Evolutionary conservation across 208 protist genomes (phyloP).

Genomic region (Trypanosoma boissoni): DNA sequence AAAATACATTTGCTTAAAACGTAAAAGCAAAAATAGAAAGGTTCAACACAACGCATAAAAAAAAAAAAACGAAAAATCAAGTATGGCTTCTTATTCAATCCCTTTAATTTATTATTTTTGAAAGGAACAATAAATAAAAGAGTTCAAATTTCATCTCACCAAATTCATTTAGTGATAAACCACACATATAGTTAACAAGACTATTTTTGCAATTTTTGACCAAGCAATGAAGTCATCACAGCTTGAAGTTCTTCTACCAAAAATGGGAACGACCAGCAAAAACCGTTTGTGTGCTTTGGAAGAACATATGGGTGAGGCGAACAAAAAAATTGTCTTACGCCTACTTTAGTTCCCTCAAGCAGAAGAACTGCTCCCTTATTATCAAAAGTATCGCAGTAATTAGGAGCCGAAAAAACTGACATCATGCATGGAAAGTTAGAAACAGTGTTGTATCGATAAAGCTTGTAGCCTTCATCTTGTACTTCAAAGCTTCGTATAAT

Average conservation of each 20-base stretch:
- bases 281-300: constrained; percentile 45
- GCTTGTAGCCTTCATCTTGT: constrained; percentile 91
- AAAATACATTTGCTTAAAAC: not conserved
- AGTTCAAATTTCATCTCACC: too few relatives aligned
- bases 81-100: too few relatives aligned
- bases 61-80: constrained; percentile 12
- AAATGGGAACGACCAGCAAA: constrained; percentile 81
- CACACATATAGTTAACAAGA: too few relatives aligned
- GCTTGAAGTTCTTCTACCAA: constrained; percentile 43
- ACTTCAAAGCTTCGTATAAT: constrained; percentile 97
- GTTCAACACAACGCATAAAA: not conserved
- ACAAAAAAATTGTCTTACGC: constrained; percentile 86
- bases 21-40: not conserved
- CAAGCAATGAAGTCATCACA: constrained; percentile 26
- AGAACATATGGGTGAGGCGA: constrained; percentile 76
- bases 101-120: too few relatives aligned
- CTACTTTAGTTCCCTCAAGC: constrained; percentile 79
- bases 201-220: too few relatives aligned
- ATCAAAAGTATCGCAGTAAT: constrained; percentile 97
- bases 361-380: constrained; percentile 96
- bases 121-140: too few relatives aligned
- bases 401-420: constrained; percentile 97
- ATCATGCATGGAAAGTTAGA: constrained; percentile 96
- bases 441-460: constrained; percentile 87
- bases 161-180: too few relatives aligned